phyloP scores from a whole-genome alignment of 2,329 filamentous ascomycete species.

The Samsoniella hepiali region DNA sequence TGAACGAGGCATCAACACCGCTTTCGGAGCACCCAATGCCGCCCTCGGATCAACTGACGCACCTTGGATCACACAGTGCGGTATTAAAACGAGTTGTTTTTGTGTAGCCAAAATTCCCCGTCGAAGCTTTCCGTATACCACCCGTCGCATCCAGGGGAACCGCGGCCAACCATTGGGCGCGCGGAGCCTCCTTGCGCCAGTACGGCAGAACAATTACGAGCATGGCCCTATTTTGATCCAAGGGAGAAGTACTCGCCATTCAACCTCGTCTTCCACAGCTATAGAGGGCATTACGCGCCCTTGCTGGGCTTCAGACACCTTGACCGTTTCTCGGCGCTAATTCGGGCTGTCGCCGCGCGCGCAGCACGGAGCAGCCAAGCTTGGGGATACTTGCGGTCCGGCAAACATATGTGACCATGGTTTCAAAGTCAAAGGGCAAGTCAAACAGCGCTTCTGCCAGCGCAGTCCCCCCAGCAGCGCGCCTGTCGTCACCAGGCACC shows the following conservation, averaged over 20 bases:
- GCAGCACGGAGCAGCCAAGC: neutral
- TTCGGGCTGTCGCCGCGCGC: neutral
- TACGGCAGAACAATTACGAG: neutral
- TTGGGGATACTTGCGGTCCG: too few relatives aligned
- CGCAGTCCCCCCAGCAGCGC: neutral
- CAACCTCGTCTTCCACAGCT: neutral
- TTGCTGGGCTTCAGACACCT: neutral
- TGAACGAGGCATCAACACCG: neutral
- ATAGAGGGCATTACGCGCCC: neutral
- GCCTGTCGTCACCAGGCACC: neutral
- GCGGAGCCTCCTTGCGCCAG: too few relatives aligned
- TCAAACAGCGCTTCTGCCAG: neutral
- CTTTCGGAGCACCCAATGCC: neutral
- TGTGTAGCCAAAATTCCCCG: neutral
- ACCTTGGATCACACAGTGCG: neutral
- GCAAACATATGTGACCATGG: neutral
- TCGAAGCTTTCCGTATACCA: neutral
- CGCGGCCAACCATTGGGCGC: too few relatives aligned
- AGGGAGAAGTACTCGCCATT: neutral
- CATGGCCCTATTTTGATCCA: neutral
- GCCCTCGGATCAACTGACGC: neutral
- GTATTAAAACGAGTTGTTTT: neutral
- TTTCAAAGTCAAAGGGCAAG: neutral
- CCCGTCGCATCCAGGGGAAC: neutral
- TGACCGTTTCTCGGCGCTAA: neutral